Evolutionary conservation across 495 filamentous ascomycete genomes (phyloP).

Genomic region (Hypoxylon cercidicola): DNA sequence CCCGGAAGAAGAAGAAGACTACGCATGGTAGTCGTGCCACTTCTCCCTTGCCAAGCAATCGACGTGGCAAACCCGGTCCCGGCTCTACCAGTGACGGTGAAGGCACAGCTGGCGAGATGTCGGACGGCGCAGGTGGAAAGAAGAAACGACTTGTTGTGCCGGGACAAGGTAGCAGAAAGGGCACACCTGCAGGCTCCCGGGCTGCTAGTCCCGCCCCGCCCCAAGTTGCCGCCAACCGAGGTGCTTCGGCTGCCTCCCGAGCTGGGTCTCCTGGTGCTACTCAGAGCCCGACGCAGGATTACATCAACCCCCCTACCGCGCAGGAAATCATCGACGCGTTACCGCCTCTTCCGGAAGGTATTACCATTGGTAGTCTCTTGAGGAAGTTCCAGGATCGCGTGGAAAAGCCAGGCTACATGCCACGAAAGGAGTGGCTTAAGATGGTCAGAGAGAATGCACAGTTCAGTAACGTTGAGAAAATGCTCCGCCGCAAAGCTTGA

Average conservation of each 20-base stretch:
- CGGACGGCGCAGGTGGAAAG: conserved; percentile 69
- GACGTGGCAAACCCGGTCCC: conserved; percentile 63
- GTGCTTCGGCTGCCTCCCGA: conserved; percentile 9
- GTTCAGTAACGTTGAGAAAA: conserved; percentile 53
- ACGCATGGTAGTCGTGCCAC: conserved; percentile 56
- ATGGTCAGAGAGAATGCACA: conserved; percentile 62
- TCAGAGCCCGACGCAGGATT: conserved; percentile 37
- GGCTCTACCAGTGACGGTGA: conserved; percentile 85
- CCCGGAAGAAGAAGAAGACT: conserved; percentile 88
- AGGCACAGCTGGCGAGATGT: conserved; percentile 78
- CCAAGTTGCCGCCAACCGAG: conserved; percentile 21
- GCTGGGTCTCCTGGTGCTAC: conserved; percentile 54
- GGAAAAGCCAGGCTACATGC: conserved; percentile 55
- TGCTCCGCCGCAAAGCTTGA: conserved; percentile 60
- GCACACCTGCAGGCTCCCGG: conserved; percentile 65
- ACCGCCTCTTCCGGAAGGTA: conserved; percentile 68
- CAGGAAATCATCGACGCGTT: conserved; percentile 78
- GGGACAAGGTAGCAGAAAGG: conserved; percentile 52
- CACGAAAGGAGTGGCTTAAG: conserved; percentile 62
- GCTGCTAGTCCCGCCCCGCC: conserved; percentile 58
- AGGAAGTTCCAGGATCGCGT: conserved; percentile 70
- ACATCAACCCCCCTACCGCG: conserved; percentile 41
- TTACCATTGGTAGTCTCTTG: conserved; percentile 70
- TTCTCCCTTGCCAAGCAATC: conserved; percentile 55
- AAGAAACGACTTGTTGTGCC: conserved; percentile 75